A percentile compares a stretch with the other conserved stretches of the same genome.
phyloP scores from a whole-genome alignment of 305 asterid genomes.

The Rubia balearica region DNA sequence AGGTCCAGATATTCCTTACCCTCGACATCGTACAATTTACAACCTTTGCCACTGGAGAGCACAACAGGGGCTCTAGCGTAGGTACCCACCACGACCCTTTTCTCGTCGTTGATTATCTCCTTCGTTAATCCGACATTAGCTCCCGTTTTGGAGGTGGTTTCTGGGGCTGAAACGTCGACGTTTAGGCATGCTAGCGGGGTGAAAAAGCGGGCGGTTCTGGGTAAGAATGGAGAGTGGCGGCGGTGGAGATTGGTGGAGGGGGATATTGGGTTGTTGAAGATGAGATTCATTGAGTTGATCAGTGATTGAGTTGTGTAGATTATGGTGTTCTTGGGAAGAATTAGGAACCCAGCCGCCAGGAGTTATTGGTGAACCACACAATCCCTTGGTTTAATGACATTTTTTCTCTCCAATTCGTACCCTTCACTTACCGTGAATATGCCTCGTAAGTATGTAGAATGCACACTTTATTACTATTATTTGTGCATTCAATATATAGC shows the following conservation, averaged over 20 bases:
- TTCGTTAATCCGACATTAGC: conserved; percentile 24
- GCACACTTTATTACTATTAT: no score
- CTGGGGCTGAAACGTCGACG: conserved; percentile 36
- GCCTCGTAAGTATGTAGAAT: no score
- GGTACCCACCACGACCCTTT: conserved; percentile 63
- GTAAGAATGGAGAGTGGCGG: conserved; percentile 22
- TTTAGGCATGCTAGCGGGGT: conserved; percentile 39
- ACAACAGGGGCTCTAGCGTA: conserved; percentile 76
- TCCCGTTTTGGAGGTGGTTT: conserved; percentile 14
- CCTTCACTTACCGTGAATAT: no score
- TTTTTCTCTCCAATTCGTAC: no score
- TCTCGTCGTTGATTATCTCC: conserved; percentile 65
- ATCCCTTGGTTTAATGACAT: no score
- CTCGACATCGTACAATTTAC: conserved; percentile 71
- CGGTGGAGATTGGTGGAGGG: conserved; percentile 25
- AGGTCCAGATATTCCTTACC: conserved; percentile 86
- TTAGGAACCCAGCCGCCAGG: no score
- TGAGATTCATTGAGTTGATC: conserved; percentile 39
- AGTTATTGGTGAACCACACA: no score
- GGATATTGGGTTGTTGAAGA: conserved; percentile 29
- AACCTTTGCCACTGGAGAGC: conserved; percentile 66
- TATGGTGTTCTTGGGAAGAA: background rate
- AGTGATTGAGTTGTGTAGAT: conserved; percentile 20
- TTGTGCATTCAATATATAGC: no score
- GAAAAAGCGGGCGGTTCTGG: conserved; percentile 1